These are phyloP conservation scores for Gastrolobium bilobum DNA, from an alignment of 306 rosid genomes.

Conservation along the genomic window DNA sequence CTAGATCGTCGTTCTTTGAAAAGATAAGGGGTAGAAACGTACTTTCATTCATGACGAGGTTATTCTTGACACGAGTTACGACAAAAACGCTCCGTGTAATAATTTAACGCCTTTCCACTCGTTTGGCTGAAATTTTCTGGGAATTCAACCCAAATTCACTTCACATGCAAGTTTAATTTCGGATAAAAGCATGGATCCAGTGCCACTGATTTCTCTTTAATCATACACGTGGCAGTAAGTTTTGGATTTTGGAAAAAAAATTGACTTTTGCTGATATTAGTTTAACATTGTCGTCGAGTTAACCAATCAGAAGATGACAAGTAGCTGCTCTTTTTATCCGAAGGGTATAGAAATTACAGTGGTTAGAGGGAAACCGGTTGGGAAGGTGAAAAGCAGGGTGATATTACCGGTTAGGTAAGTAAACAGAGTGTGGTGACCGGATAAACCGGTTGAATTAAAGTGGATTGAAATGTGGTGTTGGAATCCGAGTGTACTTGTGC, in stretches of 20 bases:
- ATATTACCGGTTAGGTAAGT: constrained; percentile 53
- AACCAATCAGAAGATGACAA: not conserved
- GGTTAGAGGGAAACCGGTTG: constrained; percentile 26
- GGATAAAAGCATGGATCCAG: constrained; percentile 29
- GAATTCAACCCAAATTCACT: constrained; percentile 77
- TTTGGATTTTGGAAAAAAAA: not conserved
- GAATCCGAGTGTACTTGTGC: constrained; percentile 65
- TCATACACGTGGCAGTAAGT: not conserved
- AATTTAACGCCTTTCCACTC: constrained; percentile 38
- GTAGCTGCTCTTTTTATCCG: not conserved
- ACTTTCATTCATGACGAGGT: constrained; percentile 24
- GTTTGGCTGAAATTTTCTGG: constrained; percentile 63
- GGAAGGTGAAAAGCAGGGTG: constrained; percentile 44
- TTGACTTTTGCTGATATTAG: not conserved
- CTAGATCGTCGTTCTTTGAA: constrained; percentile 34
- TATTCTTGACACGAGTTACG: constrained; percentile 32
- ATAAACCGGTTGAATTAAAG: constrained; percentile 48
- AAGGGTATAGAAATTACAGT: not conserved
- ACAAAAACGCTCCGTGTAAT: constrained; percentile 37
- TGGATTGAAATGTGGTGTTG: constrained; percentile 54
- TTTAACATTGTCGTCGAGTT: rapidly evolving
- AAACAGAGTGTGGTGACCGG: constrained; percentile 45
- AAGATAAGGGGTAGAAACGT: constrained; percentile 34
- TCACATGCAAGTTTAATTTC: constrained; percentile 54
- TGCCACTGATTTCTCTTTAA: not conserved